Conservation (phyloP, 2,329 filamentous ascomycete genomes). For the Penicillium sp. region DNA sequence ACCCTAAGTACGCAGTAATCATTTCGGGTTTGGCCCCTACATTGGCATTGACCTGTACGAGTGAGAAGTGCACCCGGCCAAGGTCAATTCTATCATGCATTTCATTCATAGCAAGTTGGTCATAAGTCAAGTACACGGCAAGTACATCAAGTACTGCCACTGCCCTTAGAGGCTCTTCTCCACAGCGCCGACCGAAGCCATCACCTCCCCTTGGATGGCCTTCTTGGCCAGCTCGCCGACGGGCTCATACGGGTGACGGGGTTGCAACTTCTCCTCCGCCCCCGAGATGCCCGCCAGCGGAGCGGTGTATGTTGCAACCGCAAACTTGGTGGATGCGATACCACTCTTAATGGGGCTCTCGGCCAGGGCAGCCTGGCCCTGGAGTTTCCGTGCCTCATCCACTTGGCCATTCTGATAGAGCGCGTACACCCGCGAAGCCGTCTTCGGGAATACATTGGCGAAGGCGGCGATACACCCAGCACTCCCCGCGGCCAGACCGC, state of each 20-base stretch:
- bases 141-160: no score
- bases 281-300: conserved; percentile 62
- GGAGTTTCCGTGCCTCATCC: conserved; percentile 63
- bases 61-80: background rate
- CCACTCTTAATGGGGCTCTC: conserved; percentile 69
- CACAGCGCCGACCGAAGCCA: conserved; percentile 25
- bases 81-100: conserved; percentile 1
- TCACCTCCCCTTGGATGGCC: conserved; percentile 40
- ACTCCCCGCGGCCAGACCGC: conserved; percentile 56
- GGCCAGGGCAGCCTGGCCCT: conserved; percentile 65
- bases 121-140: background rate
- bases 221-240: conserved; percentile 49
- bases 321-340: conserved; percentile 69
- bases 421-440: conserved; percentile 62
- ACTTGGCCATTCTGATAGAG: conserved; percentile 62
- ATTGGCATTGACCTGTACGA: no score
- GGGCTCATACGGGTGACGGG: conserved; percentile 63
- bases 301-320: conserved; percentile 64
- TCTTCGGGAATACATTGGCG: conserved; percentile 61
- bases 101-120: conserved; percentile 2
- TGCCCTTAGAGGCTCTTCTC: conserved; percentile 21
- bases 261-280: conserved; percentile 61
- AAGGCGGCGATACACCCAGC: conserved; percentile 63
- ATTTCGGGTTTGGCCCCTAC: background rate
- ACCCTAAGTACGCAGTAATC: background rate